Percentiles rank a stretch among this genome's conserved stretches.
Conservation (phyloP, 768 basidiomycete species). For the Mycena rosella region DNA sequence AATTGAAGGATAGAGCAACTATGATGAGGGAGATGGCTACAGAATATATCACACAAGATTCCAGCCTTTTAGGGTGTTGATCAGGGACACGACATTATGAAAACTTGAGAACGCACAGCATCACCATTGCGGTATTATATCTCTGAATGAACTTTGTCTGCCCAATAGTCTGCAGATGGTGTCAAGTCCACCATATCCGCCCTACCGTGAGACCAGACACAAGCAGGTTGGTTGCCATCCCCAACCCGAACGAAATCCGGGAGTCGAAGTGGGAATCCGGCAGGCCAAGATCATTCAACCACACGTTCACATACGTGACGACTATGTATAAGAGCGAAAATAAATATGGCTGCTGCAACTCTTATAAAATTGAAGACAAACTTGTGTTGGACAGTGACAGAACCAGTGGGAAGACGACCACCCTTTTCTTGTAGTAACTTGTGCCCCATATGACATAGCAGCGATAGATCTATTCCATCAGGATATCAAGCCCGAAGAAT, state of each 20-base stretch:
- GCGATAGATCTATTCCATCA: neutral
- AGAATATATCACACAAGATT: too few relatives aligned
- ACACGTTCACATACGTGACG: neutral
- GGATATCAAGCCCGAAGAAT: too few relatives aligned
- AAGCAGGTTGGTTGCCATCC: neutral
- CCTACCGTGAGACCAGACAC: conserved; percentile 13
- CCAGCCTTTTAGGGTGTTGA: too few relatives aligned
- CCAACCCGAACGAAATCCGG: neutral
- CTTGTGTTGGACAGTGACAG: neutral
- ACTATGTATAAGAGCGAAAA: neutral
- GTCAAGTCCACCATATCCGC: conserved; percentile 17
- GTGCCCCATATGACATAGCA: conserved; percentile 15
- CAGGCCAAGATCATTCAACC: neutral
- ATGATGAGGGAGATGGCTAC: too few relatives aligned
- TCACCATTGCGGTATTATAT: conserved; percentile 13
- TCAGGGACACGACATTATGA: too few relatives aligned
- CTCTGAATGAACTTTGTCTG: neutral
- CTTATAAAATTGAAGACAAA: neutral
- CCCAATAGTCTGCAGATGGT: neutral
- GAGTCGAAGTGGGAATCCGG: conserved; percentile 4
- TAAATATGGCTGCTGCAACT: neutral
- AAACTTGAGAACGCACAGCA: conserved; percentile 7
- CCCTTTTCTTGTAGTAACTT: neutral
- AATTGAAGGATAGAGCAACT: too few relatives aligned
- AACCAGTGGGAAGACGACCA: neutral